Conservation (phyloP, 371 early-diverging fungal species). For the Saksenaea vasiformis region DNA sequence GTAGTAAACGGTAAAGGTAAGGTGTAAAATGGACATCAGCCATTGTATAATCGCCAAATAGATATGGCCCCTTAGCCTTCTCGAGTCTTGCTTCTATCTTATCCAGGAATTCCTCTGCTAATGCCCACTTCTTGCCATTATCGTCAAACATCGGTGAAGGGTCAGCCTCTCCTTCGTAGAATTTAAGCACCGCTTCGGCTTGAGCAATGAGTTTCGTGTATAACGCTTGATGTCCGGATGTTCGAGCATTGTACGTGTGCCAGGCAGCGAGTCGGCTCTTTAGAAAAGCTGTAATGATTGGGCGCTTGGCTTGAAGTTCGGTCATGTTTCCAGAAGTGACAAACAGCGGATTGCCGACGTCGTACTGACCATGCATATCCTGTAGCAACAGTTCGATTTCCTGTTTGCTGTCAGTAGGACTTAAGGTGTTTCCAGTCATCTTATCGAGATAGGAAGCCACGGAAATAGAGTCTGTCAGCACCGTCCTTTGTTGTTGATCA, state of each 20-base stretch:
- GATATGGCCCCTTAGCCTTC: constrained; percentile 21
- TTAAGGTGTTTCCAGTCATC: constrained; percentile 9
- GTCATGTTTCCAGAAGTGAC: constrained; percentile 27
- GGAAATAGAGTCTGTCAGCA: constrained; percentile 22
- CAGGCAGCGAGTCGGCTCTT: constrained; percentile 33
- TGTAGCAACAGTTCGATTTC: constrained; percentile 23
- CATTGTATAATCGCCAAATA: constrained; percentile 31
- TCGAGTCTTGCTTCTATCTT: constrained; percentile 23
- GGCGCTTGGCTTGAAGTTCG: constrained; percentile 29
- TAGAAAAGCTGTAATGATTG: constrained; percentile 23
- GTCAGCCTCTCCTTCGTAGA: constrained; percentile 17
- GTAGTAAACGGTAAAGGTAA: constrained; percentile 25
- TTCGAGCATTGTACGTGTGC: constrained; percentile 19
- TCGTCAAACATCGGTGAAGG: constrained; percentile 22
- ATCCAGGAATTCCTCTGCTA: constrained; percentile 26
- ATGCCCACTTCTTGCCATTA: constrained; percentile 26
- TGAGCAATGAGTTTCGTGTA: constrained; percentile 23
- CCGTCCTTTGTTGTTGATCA: constrained; percentile 9
- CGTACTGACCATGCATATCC: constrained; percentile 29
- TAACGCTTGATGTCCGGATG: constrained; percentile 24
- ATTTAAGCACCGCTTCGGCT: constrained; percentile 17
- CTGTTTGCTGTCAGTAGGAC: constrained; percentile 9
- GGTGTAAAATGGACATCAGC: constrained; percentile 39
- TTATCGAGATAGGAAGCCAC: constrained; percentile 26
- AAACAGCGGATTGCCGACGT: constrained; percentile 38